Base-by-base conservation (phyloP, 331 rosid genomes). In the Arachis monticola region DNA sequence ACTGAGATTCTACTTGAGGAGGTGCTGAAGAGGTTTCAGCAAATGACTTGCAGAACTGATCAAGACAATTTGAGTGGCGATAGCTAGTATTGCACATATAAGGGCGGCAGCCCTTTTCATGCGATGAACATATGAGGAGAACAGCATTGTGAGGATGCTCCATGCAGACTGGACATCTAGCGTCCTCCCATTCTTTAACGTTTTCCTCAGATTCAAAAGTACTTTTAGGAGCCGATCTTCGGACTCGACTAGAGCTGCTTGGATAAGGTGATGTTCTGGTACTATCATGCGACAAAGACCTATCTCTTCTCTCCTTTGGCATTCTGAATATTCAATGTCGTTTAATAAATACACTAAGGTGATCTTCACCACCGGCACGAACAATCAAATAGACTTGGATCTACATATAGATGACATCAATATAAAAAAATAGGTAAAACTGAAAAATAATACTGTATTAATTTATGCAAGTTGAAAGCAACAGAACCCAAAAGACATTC, bases 131-230 rank as follows among this genome's bases (percentile, higher is more conserved):
- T 31, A 91, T 83, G 59, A 94, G 97, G 11, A 94, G 91, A 83
- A 94, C 96, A 5, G 97, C 93, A 81, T 92, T 94, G 83, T 94
- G 99, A 55, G 99, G 99, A 76, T 94, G 99, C 64, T 94, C 99
- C 97, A 94, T 88, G 84, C 99, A 92, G 70, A 94, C 96, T 1
- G 97, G 96, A 84, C 99, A 94, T 79, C 93, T 87, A 10, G 92
- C 97, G 11, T 94, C 99, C 79, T 94, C 99, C 99, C 99, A 94
- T 77, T 92, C 97, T 76, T 85, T 87, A 35, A 81, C 70, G 79
- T 81, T 80, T 79, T 81, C 95, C 67, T 87, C 91, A 0, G 86
- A 58, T 76, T 87, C 99, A 48, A 76, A 45, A 73, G 91, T 77
- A 60, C 67, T 63, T 77, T 79, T 90, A 22, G 87, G 79, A 10